phyloP scores from a whole-genome alignment of 257 asterid species.

The Parsonsia alboflavescens region DNA sequence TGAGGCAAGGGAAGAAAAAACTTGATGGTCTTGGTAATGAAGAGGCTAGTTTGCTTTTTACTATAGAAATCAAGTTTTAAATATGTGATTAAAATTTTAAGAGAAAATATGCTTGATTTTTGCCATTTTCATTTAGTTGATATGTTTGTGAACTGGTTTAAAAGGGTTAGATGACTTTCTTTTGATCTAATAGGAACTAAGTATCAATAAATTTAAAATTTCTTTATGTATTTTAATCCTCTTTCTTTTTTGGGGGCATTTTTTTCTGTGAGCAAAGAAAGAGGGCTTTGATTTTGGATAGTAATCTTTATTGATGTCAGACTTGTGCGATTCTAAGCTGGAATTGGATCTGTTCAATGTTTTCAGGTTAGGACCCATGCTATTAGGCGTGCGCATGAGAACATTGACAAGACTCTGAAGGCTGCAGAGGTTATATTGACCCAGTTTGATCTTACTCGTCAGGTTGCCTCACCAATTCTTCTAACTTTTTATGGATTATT shows the following conservation, averaged over 20 bases:
- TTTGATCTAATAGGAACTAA: background rate
- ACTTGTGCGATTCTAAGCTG: background rate
- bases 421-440: slow-evolving; percentile 90
- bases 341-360: background rate
- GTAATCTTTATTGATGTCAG: background rate
- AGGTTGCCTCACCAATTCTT: slow-evolving; percentile 39
- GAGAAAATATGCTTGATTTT: background rate
- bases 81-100: background rate
- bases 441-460: slow-evolving; percentile 87
- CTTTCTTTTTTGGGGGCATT: background rate
- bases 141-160: background rate
- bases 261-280: background rate
- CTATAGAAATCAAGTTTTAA: background rate
- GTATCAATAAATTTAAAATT: background rate
- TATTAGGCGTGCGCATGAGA: slow-evolving; percentile 90
- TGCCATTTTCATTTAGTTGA: background rate
- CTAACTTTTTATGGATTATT: background rate
- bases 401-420: slow-evolving; percentile 89
- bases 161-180: background rate
- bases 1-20: background rate
- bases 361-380: slow-evolving; percentile 93
- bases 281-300: background rate
- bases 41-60: slow-evolving; percentile 8
- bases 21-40: background rate
- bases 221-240: background rate